Evolutionary conservation across 768 basidiomycete species (phyloP), one percentile per base, ranked within the genome.

Genomic region (Russula virescens): DNA sequence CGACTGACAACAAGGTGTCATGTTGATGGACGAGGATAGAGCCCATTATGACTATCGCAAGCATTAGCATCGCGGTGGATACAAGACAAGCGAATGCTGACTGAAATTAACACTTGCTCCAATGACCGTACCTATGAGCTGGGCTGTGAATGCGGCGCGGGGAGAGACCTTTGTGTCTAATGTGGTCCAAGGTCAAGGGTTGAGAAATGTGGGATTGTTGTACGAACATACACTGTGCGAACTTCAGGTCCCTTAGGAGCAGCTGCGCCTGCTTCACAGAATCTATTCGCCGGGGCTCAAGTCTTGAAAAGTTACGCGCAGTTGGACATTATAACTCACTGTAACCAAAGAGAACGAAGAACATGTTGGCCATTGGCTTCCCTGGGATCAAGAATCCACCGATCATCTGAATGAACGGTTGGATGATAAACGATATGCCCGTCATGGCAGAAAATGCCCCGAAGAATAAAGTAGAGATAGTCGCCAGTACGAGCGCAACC

Each of bases 21-120:
- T 77, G 75, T 51, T 84, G 81, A 43, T 71, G 76, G 55, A 76
- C 74, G 68, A 87, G 77, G 61, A 87, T 81, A 1, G 78, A 77
- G 64, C 82, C 84, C 84, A 85, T 84, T 55, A 87, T 68, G 48
- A 84, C 79, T 64, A 42, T 16, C 50, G 21, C 21, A 45, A 26
- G 9, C 26, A n/a, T 47, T 19, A 53, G 23, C 9, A 34, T 11
- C 16, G 16, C 4, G 8, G 13, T 35, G 4, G 18, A 21, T 38
- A 5, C 1, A 45, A 28, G 9, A 10, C 13, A 18, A 34, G 19
- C 5, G 34, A 40, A 42, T 11, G 28, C 56, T 14, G 23, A 63
- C 65, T 31, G 72, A 73, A 76, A 68, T 77, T 77, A 55, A 77
- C 67, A 1, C 77, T 31, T 3, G 70, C 65, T 31, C 80, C 81